Conservation (phyloP, 2,329 filamentous ascomycete genomes). For the Diaporthe amygdali region DNA sequence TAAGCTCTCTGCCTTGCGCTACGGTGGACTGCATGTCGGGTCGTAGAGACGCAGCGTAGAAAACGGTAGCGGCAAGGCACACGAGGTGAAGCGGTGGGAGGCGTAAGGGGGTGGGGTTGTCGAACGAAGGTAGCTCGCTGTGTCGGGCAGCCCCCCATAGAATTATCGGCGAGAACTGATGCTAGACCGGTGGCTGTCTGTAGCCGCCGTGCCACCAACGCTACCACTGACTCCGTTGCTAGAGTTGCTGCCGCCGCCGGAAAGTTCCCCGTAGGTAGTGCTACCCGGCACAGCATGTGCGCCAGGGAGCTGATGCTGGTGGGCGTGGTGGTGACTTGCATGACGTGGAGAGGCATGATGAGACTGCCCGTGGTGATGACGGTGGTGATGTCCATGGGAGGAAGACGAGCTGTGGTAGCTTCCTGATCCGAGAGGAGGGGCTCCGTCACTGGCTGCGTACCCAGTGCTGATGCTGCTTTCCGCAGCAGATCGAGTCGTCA, state of each 20-base stretch:
- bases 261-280: conserved; percentile 22
- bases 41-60: background rate
- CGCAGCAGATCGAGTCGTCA: conserved; percentile 20
- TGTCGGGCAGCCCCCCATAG: background rate
- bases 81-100: background rate
- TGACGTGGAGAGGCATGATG: conserved; percentile 20
- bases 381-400: conserved; percentile 16
- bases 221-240: conserved; percentile 16
- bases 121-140: background rate
- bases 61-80: background rate
- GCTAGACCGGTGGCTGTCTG: conserved; percentile 22
- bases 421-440: background rate
- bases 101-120: background rate
- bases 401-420: conserved; percentile 6
- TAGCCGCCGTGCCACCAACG: conserved; percentile 14
- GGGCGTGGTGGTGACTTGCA: conserved; percentile 14
- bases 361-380: conserved; percentile 11
- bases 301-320: conserved; percentile 12
- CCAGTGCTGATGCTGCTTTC: conserved; percentile 15
- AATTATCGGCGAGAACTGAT: conserved; percentile 18
- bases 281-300: conserved; percentile 15
- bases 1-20: background rate
- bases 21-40: conserved; percentile 5
- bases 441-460: conserved; percentile 18
- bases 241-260: conserved; percentile 18